Base-by-base conservation (phyloP, 1,139 yeast genomes). In the Scheffersomyces parashehatae region DNA sequence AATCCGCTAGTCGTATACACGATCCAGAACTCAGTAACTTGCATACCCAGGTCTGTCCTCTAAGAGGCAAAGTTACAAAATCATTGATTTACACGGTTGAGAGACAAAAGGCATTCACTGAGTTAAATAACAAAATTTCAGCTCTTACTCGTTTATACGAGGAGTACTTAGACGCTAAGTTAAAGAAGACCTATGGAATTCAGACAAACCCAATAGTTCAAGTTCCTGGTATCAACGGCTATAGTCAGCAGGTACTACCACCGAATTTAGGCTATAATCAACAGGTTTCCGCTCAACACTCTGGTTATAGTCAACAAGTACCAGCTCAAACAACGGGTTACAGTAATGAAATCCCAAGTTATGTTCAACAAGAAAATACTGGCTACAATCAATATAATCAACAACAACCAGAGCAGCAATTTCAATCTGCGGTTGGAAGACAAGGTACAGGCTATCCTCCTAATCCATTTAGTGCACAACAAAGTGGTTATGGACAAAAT, bases 111-210 rank as follows among this genome's bases (percentile, higher is more conserved):
- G 65, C 69, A 20, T 78, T 86, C 47, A 80, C 88, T 51, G 93
- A 88, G 46, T 74, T 89, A 78, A 90, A 88, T 63, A 82, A 88
- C 38, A 89, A 93, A 58, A 77, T 93, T 42, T 83, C 88, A 40
- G 85, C 95, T 3, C 86, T 90, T 29, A 80, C 85, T 55, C 75
- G 87, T 48, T 74, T 86, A 38, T 93, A 93, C 58, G 97, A 93
- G 61, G 80, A 80, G 48, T 75, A 87, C 43, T 71, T 91, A 48
- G 97, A 93, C 52, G 77, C 80, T 32, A 77, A 90, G 60, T 70
- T 85, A 42, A 66, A 70, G 29, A 67, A 67, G 50, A 79, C 81
- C 1, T 78, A 78, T 54, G 71, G 72, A 9, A 60, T 55, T 40
- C 76, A 70, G 42, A 51, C 31, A n/a, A 15, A 6, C 11, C 37